Evolutionary conservation across 805 yeast genomes (phyloP).

Genomic region (Middelhovenomyces tepae): DNA sequence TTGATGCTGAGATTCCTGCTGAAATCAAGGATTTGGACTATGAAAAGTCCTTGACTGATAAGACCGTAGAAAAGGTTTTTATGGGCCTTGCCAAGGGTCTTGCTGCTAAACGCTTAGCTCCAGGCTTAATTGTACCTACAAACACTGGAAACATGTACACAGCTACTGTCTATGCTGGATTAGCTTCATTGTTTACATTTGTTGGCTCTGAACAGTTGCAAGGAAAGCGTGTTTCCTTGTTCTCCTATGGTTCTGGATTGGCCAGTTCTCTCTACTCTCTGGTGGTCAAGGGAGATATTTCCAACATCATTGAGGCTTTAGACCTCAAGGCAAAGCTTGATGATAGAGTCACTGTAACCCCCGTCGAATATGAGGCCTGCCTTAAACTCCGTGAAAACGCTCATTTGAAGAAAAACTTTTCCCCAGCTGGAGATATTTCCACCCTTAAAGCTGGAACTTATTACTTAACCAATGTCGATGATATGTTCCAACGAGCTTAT

Average conservation of each 20-base stretch:
- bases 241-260: conserved; percentile 97
- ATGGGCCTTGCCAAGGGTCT: conserved; percentile 65
- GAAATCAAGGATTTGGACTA: conserved; percentile 55
- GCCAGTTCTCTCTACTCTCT: conserved; percentile 85
- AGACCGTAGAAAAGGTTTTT: conserved; percentile 75
- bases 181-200: conserved; percentile 70
- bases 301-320: conserved; percentile 53
- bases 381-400: conserved; percentile 81
- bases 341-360: conserved; percentile 57
- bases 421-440: conserved; percentile 74
- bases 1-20: conserved; percentile 40
- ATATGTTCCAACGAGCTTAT: conserved; percentile 78
- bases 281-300: conserved; percentile 71
- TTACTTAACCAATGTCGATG: conserved; percentile 78
- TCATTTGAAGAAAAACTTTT: conserved; percentile 69
- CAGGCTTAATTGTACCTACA: conserved; percentile 81
- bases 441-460: conserved; percentile 66
- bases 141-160: conserved; percentile 98
- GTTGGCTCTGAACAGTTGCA: conserved; percentile 68
- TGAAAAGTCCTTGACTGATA: conserved; percentile 73
- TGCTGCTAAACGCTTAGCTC: conserved; percentile 60
- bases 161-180: conserved; percentile 82
- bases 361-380: conserved; percentile 74
- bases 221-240: conserved; percentile 79
- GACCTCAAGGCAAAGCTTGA: conserved; percentile 60